Evolutionary conservation across 176 grass and related monocot genomes (phyloP).

Genomic region (Carex cristatella): DNA sequence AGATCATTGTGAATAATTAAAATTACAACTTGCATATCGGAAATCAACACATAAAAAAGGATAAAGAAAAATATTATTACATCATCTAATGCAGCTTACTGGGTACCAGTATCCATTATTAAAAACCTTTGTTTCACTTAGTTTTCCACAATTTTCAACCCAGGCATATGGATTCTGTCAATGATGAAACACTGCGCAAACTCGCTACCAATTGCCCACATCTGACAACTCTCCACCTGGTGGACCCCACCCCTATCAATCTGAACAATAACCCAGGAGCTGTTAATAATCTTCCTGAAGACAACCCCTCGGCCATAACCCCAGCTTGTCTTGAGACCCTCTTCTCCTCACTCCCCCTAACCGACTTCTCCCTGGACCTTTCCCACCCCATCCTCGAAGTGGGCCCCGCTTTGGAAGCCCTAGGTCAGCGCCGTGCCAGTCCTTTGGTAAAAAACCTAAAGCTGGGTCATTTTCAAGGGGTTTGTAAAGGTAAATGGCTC

Average conservation of each 20-base stretch:
- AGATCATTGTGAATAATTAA: neutral
- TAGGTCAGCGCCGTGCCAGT: slow-evolving; percentile 41
- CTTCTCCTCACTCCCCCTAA: slow-evolving; percentile 53
- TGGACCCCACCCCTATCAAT: slow-evolving; percentile 45
- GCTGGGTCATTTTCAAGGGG: slow-evolving; percentile 67
- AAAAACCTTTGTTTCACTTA: neutral
- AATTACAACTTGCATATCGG: neutral
- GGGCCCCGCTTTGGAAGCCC: slow-evolving; percentile 50
- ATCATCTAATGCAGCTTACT: neutral
- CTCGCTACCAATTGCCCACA: slow-evolving; percentile 51
- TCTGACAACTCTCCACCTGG: slow-evolving; percentile 55
- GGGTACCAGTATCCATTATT: neutral
- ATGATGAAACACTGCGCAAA: slow-evolving; percentile 43
- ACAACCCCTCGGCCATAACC: slow-evolving; percentile 51
- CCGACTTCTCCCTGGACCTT: slow-evolving; percentile 73
- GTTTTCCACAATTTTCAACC: neutral
- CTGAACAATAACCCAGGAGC: slow-evolving; percentile 30
- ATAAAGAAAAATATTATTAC: neutral
- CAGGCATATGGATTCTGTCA: slow-evolving; percentile 57
- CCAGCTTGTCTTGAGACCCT: slow-evolving; percentile 41
- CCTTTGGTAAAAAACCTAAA: slow-evolving; percentile 51
- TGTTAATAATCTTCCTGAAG: slow-evolving; percentile 22
- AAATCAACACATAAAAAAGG: neutral
- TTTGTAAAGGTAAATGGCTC: slow-evolving; percentile 63
- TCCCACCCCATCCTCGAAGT: slow-evolving; percentile 57